Base-by-base conservation (phyloP, 371 early-diverging fungal species). In the Zopfochytrium polystomum region DNA sequence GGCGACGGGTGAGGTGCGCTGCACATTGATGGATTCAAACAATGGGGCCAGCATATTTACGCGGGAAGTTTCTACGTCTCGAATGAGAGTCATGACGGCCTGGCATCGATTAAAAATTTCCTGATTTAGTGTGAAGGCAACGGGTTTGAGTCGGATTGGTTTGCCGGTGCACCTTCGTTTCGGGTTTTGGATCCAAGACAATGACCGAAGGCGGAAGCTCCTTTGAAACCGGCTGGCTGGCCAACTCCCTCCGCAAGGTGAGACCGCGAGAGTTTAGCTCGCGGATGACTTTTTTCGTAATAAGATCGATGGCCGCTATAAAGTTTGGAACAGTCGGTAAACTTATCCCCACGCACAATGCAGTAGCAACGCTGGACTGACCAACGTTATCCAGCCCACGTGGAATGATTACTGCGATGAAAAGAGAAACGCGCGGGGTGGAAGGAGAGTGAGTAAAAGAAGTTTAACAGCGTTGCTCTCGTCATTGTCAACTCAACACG, bases 241-340 rank as follows among this genome's bases (percentile, higher is more conserved):
- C 29, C 11, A 74, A 42, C 52, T 63, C 62, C 48, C 52, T 47
- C 13, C 90, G 82, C 32, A 90, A 77, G 47, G 79, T 77, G 26
- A 85, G 72, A 29, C 78, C 80, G 54, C 85, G 83, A 42, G 89
- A 89, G 56, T 88, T 79, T 23, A 95, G 78, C 76, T 92, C 90
- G 11, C 87, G 84, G 62, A 83, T 80, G 47, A 94, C 82, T 58
- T 92, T 90, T 62, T 93, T 89, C 26, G 88, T 87, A 67, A 93
- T 86, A 51, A 95, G 78, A 66, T 91, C 91, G 63, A 95, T 92
- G 2, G 96, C 96, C 26, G 91, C 90, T 51, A 59, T 27, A 2
- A 20, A n/a, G 25, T 31, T 22, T 25, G 15, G 42, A 9, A 22
- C 29, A 33, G 20, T 42, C 23, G n/a, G n/a, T n/a, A 15, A 15